Percentiles rank a stretch among this genome's conserved stretches.
Evolutionary conservation across 371 early-diverging fungal species (phyloP).

Genomic region (Chytridium lagenaria): DNA sequence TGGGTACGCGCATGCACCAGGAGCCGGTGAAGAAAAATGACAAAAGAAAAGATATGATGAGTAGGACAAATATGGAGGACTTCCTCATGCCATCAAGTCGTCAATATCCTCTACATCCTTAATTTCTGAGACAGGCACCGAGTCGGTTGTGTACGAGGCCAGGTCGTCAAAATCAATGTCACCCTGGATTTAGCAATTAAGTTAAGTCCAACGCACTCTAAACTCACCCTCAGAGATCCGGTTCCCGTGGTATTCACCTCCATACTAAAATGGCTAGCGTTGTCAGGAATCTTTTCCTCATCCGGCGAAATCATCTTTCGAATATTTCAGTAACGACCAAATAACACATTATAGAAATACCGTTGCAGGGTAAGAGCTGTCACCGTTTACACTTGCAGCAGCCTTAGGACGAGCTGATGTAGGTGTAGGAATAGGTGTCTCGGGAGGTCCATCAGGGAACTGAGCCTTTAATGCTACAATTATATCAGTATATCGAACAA

Average conservation of each 20-base stretch:
- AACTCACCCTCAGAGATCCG: slow-evolving; percentile 62
- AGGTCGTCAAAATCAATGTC: slow-evolving; percentile 64
- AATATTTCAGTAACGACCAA: too few relatives aligned
- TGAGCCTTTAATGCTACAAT: slow-evolving; percentile 42
- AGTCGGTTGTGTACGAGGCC: slow-evolving; percentile 31
- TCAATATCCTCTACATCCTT: slow-evolving; percentile 14
- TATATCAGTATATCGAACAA: neutral
- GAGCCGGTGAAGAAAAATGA: too few relatives aligned
- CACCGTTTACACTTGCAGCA: slow-evolving; percentile 2
- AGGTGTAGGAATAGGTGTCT: slow-evolving; percentile 7
- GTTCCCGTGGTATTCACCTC: slow-evolving; percentile 79
- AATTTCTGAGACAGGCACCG: slow-evolving; percentile 4
- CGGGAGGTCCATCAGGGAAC: slow-evolving; percentile 48
- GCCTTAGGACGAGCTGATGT: neutral
- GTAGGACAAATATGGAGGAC: too few relatives aligned
- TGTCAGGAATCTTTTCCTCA: slow-evolving; percentile 51
- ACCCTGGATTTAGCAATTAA: slow-evolving; percentile 43
- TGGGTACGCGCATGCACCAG: too few relatives aligned
- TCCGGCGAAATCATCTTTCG: too few relatives aligned
- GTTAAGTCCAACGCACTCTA: neutral
- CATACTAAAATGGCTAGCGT: slow-evolving; percentile 64
- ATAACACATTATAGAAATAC: too few relatives aligned
- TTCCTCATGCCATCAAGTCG: neutral
- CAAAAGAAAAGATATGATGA: too few relatives aligned
- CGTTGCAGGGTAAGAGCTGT: too few relatives aligned